Base-by-base conservation (phyloP, 306 rosid genomes). In the Biancaea sappan region DNA sequence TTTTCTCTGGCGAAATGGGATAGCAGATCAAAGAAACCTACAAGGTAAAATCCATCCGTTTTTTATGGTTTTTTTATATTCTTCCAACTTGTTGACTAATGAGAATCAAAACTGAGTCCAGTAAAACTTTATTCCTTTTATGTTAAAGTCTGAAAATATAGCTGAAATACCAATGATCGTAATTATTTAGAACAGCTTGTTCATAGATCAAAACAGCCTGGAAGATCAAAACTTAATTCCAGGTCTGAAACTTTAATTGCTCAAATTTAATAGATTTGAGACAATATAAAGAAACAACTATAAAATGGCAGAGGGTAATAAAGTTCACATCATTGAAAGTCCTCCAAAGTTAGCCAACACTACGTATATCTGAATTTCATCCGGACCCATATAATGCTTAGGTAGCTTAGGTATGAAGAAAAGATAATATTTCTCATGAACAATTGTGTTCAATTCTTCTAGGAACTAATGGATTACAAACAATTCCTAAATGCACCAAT, bases 171-270 rank as follows among this genome's bases (percentile, higher is more conserved):
- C 67, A 18, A n/a, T 19, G 0, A 24, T 12, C n/a, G 12, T 25
- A 28, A 56, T 24, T 24, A 37, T 38, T 57, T 38, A 22, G 40
- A 24, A 40, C 53, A 34, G 21, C 75, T 15, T 52, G 19, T 53
- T 54, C 25, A 70, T 24, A 71, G n/a, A 24, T 13, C 19, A 13
- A 56, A 28, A 40, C 19, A 25, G 37, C 26, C 58, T 19, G 11
- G 34, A 54, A 72, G 58, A 51, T 21, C 58, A 37, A 38, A 21
- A 14, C 50, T 63, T 21, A 43, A 63, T 63, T 38, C 69, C 19
- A 63, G 1, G n/a, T 38, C 50, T 8, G 78, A 67, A 64, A 19
- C 47, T 13, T 2, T 43, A 62, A 56, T 16, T n/a, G 26, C 62
- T 25, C 14, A 57, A 64, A 73, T 21, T 29, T 26, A 19, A 63